Evolutionary conservation across 208 protist genomes (phyloP).

Genomic region (Porcisia hertigi): DNA sequence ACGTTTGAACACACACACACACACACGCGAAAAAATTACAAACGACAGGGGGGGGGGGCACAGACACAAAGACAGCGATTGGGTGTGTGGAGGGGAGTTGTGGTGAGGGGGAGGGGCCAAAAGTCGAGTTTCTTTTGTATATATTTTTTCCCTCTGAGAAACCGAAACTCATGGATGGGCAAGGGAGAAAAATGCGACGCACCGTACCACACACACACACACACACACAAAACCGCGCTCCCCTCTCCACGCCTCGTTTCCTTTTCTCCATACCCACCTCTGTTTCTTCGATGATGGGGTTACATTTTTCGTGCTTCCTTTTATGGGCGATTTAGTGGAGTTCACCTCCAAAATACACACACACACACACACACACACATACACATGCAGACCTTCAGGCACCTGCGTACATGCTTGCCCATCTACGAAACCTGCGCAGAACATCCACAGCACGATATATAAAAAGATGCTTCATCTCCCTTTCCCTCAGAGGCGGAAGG

Average conservation of each 20-base stretch:
- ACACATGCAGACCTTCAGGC: neutral
- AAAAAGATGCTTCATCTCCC: neutral
- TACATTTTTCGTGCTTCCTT: neutral
- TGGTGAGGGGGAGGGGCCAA: neutral
- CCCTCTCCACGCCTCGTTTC: no score
- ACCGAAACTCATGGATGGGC: neutral
- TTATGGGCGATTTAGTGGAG: neutral
- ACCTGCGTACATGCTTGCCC: neutral
- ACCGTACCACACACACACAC: neutral
- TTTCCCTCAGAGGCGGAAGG: neutral
- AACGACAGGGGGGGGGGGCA: neutral
- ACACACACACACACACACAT: neutral
- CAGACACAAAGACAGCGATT: neutral
- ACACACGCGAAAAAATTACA: neutral
- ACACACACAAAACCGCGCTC: neutral
- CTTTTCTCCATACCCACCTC: no score
- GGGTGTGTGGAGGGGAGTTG: neutral
- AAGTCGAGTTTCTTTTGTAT: no score
- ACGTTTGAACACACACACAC: neutral
- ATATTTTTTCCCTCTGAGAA: neutral
- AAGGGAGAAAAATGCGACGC: constrained; percentile 2
- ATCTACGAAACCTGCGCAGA: neutral
- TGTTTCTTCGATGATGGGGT: no score
- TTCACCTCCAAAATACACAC: neutral
- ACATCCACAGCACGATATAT: neutral